Evolutionary conservation across 1,284 basidiomycete genomes (phyloP).

Genomic region (Ganoderma resinaceum): DNA sequence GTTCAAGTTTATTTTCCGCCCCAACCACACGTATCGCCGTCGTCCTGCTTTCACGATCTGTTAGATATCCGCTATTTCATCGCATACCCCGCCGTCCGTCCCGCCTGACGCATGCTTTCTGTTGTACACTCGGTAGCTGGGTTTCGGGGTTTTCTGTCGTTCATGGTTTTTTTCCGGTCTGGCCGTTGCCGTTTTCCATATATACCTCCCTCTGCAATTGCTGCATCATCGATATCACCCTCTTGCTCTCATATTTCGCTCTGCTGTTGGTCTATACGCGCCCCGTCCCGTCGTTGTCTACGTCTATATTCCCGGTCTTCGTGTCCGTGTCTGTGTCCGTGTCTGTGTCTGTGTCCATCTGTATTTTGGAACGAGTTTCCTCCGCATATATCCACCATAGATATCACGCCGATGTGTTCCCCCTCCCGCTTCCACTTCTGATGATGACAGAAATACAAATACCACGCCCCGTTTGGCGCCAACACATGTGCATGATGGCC

Average conservation of each 20-base stretch:
- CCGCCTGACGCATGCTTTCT: not conserved
- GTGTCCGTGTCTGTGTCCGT: too few species aligned
- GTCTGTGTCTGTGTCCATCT: too few species aligned
- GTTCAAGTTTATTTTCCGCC: not conserved
- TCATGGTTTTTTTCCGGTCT: not conserved
- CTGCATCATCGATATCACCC: not conserved
- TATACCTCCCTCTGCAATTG: not conserved
- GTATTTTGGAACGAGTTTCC: not conserved
- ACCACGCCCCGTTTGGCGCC: not conserved
- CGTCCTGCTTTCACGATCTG: not conserved
- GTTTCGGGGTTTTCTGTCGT: not conserved
- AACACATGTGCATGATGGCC: not conserved
- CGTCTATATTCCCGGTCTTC: not conserved
- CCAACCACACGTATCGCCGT: not conserved
- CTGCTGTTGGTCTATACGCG: not conserved
- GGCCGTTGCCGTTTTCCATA: not conserved
- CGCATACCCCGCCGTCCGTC: not conserved
- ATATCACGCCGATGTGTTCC: not conserved
- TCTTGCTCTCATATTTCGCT: not conserved
- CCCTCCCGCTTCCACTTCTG: not conserved
- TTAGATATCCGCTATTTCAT: slow-evolving; percentile 1
- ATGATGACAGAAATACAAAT: not conserved
- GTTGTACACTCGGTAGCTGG: not conserved
- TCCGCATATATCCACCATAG: not conserved
- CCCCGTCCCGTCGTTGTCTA: not conserved